Base-by-base conservation (phyloP, 208 protist species). In the Tritrichomonas foetus region DNA sequence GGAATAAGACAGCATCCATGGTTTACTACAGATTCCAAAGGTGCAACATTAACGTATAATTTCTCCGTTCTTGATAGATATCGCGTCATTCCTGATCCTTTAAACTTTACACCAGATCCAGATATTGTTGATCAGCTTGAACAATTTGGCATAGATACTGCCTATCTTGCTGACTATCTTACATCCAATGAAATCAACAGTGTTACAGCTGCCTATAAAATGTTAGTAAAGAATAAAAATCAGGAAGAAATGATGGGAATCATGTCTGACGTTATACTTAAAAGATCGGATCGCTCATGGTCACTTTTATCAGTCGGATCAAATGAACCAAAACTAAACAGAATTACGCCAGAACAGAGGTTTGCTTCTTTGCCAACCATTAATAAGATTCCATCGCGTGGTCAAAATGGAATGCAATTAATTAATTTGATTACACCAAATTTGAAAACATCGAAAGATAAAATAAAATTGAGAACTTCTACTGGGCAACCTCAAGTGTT, bases 371-470 rank as follows among this genome's bases (percentile, higher is more conserved):
- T 53, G 22, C 78, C 78, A 22, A 44, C 47, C 33, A 33, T 89
- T 33, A 30, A 53, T 11, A 89, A 57, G 36, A 36, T 89, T 3
- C 78, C 78, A 33, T 89, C 78, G 78, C 53, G 47, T 39, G 25
- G 44, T 50, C 33, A 13, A 49, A 20, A 39, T 61, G 16, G 47
- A 53, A 57, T 89, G 41, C 78, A 44, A 39, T 20, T 89, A 3
- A 89, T 89, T 53, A 89, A 89, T 57, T 33, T 89, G 20, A 57
- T 89, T 25, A 47, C 57, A 14, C 78, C 78, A 89, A 89, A 82
- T 47, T 14, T 82, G 13, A 47, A 82, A 50, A 53, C 8, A 22
- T 25, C 27, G 16, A 69, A 69, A 69, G n/a, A 30, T 69, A 69
- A 69, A 3, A n/a, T n/a, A 30, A 69, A 69, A 69, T n/a, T 30